Percentiles rank a stretch among this genome's conserved stretches.
Evolutionary conservation across 2,329 filamentous ascomycete species (phyloP).

Genomic region (Nemania sp.): DNA sequence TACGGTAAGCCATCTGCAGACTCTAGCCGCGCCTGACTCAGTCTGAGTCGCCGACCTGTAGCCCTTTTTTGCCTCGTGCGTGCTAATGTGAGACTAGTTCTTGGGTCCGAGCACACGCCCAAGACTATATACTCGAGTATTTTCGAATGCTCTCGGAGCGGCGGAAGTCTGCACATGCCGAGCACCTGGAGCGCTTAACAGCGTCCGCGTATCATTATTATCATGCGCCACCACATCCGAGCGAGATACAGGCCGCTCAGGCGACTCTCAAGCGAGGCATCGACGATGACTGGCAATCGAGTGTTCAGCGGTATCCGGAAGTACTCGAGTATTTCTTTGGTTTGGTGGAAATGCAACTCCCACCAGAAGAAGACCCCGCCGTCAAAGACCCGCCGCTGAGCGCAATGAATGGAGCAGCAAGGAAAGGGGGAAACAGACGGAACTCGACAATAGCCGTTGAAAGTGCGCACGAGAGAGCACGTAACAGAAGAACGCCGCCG

Average conservation of each 20-base stretch:
- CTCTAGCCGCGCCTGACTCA: constrained; percentile 4
- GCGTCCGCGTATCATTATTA: constrained; percentile 61
- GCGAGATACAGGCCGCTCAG: constrained; percentile 66
- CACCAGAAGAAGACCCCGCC: constrained; percentile 61
- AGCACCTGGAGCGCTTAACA: constrained; percentile 59
- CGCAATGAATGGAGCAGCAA: constrained; percentile 51
- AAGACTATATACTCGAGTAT: constrained; percentile 70
- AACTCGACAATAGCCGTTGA: constrained; percentile 44
- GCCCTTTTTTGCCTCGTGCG: not conserved
- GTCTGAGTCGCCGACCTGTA: constrained; percentile 9
- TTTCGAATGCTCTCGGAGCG: constrained; percentile 64
- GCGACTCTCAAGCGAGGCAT: constrained; percentile 71
- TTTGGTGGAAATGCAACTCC: constrained; percentile 67
- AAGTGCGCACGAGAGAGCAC: constrained; percentile 40
- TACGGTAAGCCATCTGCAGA: constrained; percentile 53
- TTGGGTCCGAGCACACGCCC: constrained; percentile 67
- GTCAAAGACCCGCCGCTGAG: constrained; percentile 65
- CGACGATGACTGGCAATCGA: constrained; percentile 77
- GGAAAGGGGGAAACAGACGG: constrained; percentile 49
- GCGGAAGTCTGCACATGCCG: constrained; percentile 60
- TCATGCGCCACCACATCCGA: constrained; percentile 59
- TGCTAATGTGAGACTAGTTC: constrained; percentile 45
- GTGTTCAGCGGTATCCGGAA: constrained; percentile 76
- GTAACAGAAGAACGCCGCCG: constrained; percentile 43
- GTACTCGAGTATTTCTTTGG: constrained; percentile 81